Evolutionary conservation across 495 filamentous ascomycete species (phyloP).

Genomic region (Xylaria bambusicola): DNA sequence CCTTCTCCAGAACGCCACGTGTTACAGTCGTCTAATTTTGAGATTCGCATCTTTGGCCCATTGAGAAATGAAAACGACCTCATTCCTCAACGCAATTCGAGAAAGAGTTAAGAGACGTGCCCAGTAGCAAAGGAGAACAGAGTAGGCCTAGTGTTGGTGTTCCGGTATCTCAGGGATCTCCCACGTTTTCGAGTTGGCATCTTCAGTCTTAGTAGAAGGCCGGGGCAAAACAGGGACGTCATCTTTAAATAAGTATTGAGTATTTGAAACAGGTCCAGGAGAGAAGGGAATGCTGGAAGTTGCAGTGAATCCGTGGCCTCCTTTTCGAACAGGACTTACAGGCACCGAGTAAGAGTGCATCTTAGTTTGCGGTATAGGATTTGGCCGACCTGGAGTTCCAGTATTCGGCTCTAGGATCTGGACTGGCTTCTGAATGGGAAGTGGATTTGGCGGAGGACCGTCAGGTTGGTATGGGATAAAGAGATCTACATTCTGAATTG

Average conservation of each 20-base stretch:
- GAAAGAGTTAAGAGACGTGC: not conserved
- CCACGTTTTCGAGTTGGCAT: constrained; percentile 20
- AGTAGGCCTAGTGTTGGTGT: constrained; percentile 7
- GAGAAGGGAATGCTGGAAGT: constrained; percentile 41
- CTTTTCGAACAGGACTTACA: constrained; percentile 26
- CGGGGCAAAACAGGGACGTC: constrained; percentile 13
- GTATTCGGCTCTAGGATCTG: constrained; percentile 42
- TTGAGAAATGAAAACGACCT: no score
- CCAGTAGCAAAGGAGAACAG: not conserved
- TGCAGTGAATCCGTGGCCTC: constrained; percentile 36
- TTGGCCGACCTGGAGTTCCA: constrained; percentile 8
- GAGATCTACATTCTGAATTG: constrained; percentile 8
- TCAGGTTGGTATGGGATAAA: constrained; percentile 45
- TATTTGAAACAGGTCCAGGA: constrained; percentile 16
- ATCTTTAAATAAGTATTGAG: constrained; percentile 13
- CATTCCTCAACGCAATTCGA: not conserved
- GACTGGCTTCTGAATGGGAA: constrained; percentile 30
- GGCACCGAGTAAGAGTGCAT: constrained; percentile 23
- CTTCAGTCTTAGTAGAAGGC: constrained; percentile 20
- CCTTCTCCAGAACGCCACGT: not conserved
- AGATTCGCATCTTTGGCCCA: no score
- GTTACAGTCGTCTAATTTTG: not conserved
- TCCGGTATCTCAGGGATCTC: constrained; percentile 36
- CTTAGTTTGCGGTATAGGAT: not conserved
- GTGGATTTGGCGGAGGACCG: constrained; percentile 29